phyloP scores from a whole-genome alignment of 768 basidiomycete species.

The Sarcodon aspratus region DNA sequence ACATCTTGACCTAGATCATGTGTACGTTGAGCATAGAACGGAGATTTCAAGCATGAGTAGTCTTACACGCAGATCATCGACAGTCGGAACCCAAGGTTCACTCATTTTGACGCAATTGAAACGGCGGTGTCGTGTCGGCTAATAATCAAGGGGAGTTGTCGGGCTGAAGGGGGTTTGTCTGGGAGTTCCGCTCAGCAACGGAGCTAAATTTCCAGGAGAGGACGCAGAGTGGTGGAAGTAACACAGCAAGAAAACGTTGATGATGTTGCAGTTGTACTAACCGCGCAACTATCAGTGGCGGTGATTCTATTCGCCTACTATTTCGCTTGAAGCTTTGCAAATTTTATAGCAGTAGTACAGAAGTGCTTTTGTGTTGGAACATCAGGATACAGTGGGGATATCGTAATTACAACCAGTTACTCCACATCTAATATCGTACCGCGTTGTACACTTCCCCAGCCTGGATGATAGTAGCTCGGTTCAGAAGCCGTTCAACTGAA shows the following conservation, averaged over 20 bases:
- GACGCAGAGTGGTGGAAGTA: too few relatives aligned
- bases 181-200: too few relatives aligned
- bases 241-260: too few relatives aligned
- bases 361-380: too few relatives aligned
- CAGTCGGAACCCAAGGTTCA: constrained; percentile 12
- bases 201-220: too few relatives aligned
- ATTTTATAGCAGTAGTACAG: too few relatives aligned
- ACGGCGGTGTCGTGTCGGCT: background rate
- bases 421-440: constrained; percentile 78
- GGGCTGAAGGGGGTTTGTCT: too few relatives aligned
- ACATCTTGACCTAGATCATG: constrained; percentile 48
- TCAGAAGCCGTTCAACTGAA: background rate
- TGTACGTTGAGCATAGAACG: background rate
- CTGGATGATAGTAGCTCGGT: constrained; percentile 15
- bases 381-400: too few relatives aligned
- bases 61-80: constrained; percentile 20
- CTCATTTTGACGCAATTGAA: background rate
- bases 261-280: too few relatives aligned
- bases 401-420: constrained; percentile 12
- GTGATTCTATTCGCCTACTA: too few relatives aligned
- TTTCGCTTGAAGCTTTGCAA: too few relatives aligned
- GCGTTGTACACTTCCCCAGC: constrained; percentile 75
- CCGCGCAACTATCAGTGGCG: too few relatives aligned
- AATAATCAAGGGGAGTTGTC: background rate
- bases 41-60: background rate